Conservation (phyloP, 352 stramenopile genomes). For the Phytophthora europaea region DNA sequence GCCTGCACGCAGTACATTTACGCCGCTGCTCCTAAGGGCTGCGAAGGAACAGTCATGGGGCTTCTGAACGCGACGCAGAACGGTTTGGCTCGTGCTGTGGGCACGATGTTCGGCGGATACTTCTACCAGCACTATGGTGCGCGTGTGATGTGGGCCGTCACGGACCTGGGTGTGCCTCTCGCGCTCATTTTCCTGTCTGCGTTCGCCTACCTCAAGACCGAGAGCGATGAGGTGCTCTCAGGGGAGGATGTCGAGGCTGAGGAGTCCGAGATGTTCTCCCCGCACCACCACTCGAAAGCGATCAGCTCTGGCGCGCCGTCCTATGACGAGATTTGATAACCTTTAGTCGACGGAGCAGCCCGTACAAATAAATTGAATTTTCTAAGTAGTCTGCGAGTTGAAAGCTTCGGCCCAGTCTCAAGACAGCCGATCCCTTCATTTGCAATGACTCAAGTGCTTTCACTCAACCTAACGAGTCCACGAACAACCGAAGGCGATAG, state of each 20-base stretch:
- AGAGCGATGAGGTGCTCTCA: constrained; percentile 30
- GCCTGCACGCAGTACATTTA: constrained; percentile 70
- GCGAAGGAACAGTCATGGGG: constrained; percentile 67
- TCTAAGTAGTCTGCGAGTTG: neutral
- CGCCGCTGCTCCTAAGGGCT: constrained; percentile 45
- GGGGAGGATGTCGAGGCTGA: constrained; percentile 44
- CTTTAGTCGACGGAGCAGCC: constrained; percentile 15
- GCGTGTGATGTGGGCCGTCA: constrained; percentile 63
- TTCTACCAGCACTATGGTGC: constrained; percentile 69
- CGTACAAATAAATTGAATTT: constrained; percentile 24
- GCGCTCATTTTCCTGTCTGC: constrained; percentile 54
- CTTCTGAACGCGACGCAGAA: constrained; percentile 70
- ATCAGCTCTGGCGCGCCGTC: constrained; percentile 39
- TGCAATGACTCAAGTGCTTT: too few species aligned
- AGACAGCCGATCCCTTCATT: too few species aligned
- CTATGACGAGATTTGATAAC: constrained; percentile 37
- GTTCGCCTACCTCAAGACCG: constrained; percentile 60
- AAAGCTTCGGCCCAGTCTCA: too few species aligned
- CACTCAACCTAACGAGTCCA: too few species aligned
- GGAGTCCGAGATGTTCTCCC: constrained; percentile 67
- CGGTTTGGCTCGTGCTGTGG: constrained; percentile 56
- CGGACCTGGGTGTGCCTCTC: constrained; percentile 62
- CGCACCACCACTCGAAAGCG: constrained; percentile 52
- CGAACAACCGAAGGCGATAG: too few species aligned
- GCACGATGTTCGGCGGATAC: constrained; percentile 65